Evolutionary conservation across 176 grass and related monocot genomes (phyloP), one percentile per base, ranked within the genome.

Genomic region (Cenchrus fungigraminus): DNA sequence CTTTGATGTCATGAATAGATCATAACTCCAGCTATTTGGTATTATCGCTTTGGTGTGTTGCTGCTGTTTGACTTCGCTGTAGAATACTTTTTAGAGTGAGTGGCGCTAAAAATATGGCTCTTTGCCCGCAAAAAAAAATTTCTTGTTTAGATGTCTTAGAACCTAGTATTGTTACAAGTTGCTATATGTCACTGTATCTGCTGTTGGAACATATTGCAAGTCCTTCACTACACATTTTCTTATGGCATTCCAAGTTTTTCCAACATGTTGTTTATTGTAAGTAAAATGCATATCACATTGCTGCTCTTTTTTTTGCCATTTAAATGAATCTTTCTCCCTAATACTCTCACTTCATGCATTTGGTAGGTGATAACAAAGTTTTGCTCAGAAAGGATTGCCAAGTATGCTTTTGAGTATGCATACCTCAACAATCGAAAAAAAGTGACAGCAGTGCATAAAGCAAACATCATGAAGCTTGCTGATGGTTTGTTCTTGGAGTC

Each of bases 391-490:
- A 92, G 97, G 59, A 97, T 99, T 85, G 97, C 97, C 1, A 96
- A 97, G 71, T 99, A 97, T 81, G 97, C 97, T 63, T 99, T 99
- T 89, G 97, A 99, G 91, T 96, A 99, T 76, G 97, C 97, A 49
- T 99, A 97, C 88, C 86, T 99, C 59, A 99, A 99, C 86, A 99
- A 99, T 83, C 86, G 97, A 91, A 99, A 92, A 88, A 99, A 89
- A 92, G 97, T 99, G 70, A 92, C 97, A 58, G 94, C 92, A 3
- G 97, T 99, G 15, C 97, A 97, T 86, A 98, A 99, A 85, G 93
- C 97, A 47, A 99, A 99, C 79, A 99, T 99, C 65, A 99, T 99
- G 97, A 99, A 99, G 83, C 90, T 99, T 76, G 97, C 97, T 67
- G 97, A 99, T 91, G 97, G 97, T 77, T 78, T 99, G 60, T 99